phyloP scores from a whole-genome alignment of 2,329 filamentous ascomycete species.

The Biscogniauxia marginata region DNA sequence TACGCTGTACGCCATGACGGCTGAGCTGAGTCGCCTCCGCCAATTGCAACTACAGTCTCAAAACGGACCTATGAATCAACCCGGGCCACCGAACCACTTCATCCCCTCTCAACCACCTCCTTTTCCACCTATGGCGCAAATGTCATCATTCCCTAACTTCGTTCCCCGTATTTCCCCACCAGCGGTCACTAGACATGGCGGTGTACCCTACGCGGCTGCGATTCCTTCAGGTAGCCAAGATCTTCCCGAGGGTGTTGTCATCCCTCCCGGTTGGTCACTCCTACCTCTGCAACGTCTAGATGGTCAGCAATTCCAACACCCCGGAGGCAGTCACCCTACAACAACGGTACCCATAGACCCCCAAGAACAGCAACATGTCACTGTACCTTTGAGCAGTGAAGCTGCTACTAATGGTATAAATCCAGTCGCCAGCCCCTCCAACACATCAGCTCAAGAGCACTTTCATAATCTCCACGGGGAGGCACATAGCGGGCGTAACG shows the following conservation, averaged over 20 bases:
- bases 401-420: constrained; percentile 1
- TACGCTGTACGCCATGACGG: constrained; percentile 64
- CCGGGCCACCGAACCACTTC: constrained; percentile 20
- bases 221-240: constrained; percentile 61
- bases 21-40: constrained; percentile 66
- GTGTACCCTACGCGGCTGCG: constrained; percentile 43
- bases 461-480: not conserved
- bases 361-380: constrained; percentile 12
- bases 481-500: not conserved
- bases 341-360: constrained; percentile 9
- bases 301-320: constrained; percentile 28
- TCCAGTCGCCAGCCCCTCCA: constrained; percentile 4
- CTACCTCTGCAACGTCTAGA: constrained; percentile 59
- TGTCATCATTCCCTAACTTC: constrained; percentile 26
- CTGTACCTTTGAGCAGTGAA: constrained; percentile 8
- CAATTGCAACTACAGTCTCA: constrained; percentile 42
- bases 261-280: constrained; percentile 65
- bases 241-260: constrained; percentile 61
- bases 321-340: constrained; percentile 9
- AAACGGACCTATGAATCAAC: constrained; percentile 11
- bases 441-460: constrained; percentile 2
- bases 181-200: constrained; percentile 48
- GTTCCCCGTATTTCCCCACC: constrained; percentile 39
- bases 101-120: constrained; percentile 14
- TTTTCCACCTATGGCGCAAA: constrained; percentile 19